Conservation (phyloP, 192 early-diverging fungal genomes). For the Gamsiella multidivaricata region DNA sequence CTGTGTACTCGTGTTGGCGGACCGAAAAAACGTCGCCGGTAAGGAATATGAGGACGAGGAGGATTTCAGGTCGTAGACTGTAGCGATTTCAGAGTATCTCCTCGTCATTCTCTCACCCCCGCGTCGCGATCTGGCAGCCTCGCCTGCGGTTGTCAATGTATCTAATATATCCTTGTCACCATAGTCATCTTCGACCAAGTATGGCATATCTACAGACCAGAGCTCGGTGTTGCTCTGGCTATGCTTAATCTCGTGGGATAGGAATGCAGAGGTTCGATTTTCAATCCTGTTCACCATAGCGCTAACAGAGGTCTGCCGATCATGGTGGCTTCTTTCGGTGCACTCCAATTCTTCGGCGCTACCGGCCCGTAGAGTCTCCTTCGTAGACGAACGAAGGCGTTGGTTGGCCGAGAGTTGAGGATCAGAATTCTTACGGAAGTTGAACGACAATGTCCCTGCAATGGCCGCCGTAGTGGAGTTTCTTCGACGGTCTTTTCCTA, state of each 20-base stretch:
- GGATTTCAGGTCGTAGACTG: not conserved
- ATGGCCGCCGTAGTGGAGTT: conserved; percentile 33
- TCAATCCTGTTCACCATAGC: too few species aligned
- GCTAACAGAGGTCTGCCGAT: too few species aligned
- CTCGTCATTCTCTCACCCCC: not conserved
- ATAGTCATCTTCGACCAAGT: not conserved
- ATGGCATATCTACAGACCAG: too few species aligned
- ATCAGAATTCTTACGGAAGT: conserved; percentile 30
- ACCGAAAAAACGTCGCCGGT: not conserved
- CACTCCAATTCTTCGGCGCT: too few species aligned
- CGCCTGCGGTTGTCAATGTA: conserved; percentile 30
- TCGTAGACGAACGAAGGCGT: too few species aligned
- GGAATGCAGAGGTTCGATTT: too few species aligned
- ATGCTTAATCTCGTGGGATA: too few species aligned
- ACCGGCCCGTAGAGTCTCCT: too few species aligned
- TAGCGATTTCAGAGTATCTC: not conserved
- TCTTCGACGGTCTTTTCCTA: conserved; percentile 22
- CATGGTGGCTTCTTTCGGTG: too few species aligned
- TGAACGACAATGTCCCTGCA: conserved; percentile 27
- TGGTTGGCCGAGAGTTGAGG: too few species aligned
- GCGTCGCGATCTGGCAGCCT: conserved; percentile 34
- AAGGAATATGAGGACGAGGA: conserved; percentile 13
- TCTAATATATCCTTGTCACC: not conserved
- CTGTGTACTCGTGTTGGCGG: conserved; percentile 7
- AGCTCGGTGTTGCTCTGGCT: too few species aligned